Conservation (phyloP, 2,329 filamentous ascomycete species). For the Myrmaecium sp. region DNA sequence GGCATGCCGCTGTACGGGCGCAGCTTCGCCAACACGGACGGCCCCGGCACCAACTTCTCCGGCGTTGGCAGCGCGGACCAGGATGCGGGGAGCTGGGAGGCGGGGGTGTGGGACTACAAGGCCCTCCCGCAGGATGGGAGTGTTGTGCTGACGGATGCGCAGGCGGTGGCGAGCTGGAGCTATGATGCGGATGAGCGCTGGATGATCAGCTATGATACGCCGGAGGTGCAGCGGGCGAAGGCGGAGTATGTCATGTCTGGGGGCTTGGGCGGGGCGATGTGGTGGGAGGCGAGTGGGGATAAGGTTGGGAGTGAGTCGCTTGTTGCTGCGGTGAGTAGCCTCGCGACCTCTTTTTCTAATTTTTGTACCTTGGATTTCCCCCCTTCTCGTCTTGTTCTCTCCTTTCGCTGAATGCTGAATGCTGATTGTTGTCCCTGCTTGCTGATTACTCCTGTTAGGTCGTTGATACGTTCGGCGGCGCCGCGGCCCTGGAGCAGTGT, state of each 20-base stretch:
- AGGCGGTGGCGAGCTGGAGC: slow-evolving; percentile 13
- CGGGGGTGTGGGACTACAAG: slow-evolving; percentile 21
- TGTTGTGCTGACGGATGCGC: slow-evolving; percentile 9
- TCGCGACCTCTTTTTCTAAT: slow-evolving; percentile 1
- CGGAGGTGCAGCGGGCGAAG: slow-evolving; percentile 15
- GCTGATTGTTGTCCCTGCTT: too few relatives aligned
- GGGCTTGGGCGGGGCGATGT: slow-evolving; percentile 21
- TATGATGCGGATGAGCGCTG: slow-evolving; percentile 11
- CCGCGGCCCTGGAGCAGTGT: slow-evolving; percentile 30
- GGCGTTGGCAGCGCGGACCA: too few relatives aligned
- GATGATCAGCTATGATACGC: slow-evolving; percentile 19
- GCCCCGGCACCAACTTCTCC: slow-evolving; percentile 14
- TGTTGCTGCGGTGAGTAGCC: slow-evolving; percentile 14
- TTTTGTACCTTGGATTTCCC: not conserved
- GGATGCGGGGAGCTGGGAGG: slow-evolving; percentile 18
- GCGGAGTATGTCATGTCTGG: slow-evolving; percentile 9
- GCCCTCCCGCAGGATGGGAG: slow-evolving; percentile 14
- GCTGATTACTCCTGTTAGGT: too few relatives aligned
- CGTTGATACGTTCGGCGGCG: slow-evolving; percentile 41
- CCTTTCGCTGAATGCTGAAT: not conserved
- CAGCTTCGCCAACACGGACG: slow-evolving; percentile 16
- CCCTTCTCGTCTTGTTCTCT: not conserved
- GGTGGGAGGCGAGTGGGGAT: slow-evolving; percentile 19
- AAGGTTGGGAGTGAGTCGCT: slow-evolving; percentile 15
- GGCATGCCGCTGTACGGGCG: slow-evolving; percentile 22